Base-by-base conservation (phyloP, 768 basidiomycete species). In the Cystobasidium tubakii region DNA sequence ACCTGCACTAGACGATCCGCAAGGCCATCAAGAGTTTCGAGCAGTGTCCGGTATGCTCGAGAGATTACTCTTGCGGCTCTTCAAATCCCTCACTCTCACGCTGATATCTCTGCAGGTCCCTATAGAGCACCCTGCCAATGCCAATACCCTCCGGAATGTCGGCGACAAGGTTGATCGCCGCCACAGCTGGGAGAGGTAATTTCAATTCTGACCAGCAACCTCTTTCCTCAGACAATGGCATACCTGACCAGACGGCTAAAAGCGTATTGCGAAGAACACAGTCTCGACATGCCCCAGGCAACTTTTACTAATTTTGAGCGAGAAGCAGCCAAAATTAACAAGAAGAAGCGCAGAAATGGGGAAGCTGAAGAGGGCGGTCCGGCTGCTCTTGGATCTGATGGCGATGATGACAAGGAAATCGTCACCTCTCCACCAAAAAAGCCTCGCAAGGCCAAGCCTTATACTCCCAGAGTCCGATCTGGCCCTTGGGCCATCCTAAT, bases 11-110 rank as follows among this genome's bases (percentile, higher is more conserved):
- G 69, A 21, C 54, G 25, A 60, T 71, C 39, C 6, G 43, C 4
- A 55, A 60, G 19, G 69, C 69, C 31, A 71, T 71, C 50, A 62
- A 36, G 55, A 60, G 54, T 21, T 44, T 71, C 31, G 54, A 71
- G 55, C 33, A 55, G 44, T 57, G 55, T 44, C 69, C 69, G 10
- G 69, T 65, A 31, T 27, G 36, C 39, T 19, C 12, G 21, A 4
- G 21, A 6, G 10, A n/a, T 9, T 7, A 31, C 21, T n/a, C n/a
- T n/a, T n/a, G n/a, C n/a, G n/a, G n/a, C n/a, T n/a, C n/a, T n/a
- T n/a, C n/a, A n/a, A n/a, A n/a, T n/a, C n/a, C n/a, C n/a, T n/a
- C n/a, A n/a, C n/a, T n/a, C 36, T 27, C 43, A 46, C 25, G 12
- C 63, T 23, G 63, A 10, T 46, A 4, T 27, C 25, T 27, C 17